Base-by-base conservation (phyloP, 192 early-diverging fungal species). In the Umbelopsis ramanniana region DNA sequence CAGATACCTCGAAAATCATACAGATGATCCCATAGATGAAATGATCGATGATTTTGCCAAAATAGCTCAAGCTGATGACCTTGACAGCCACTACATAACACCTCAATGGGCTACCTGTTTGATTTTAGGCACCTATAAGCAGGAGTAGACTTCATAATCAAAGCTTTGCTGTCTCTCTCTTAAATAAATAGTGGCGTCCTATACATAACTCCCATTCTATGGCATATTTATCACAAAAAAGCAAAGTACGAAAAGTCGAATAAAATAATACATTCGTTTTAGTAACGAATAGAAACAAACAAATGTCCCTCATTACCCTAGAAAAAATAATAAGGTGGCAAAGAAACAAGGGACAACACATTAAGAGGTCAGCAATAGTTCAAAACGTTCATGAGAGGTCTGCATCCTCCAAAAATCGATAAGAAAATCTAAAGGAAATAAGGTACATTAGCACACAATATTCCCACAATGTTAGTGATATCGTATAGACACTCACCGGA, bases 331-430 rank as follows among this genome's bases (percentile, higher is more conserved):
- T 12, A 43, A 43, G 8, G 40, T 43, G 40, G 48, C 17, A 63
- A 37, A 63, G 14, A 29, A 63, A 63, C 33, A 38, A 37, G 26
- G 17, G 17, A 37, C 8, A 29, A 29, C 14, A 15, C 40, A 7
- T 43, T 43, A 29, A n/a, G 29, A 43, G 15, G 50, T 14, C 71
- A 29, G 19, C 7, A 67, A 33, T 29, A 52, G 22, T 17, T 15
- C 33, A 17, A 7, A 11, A 29, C 21, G n/a, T 70, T 86, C 79
- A 92, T 43, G 82, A 83, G 46, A 93, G 81, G 45, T 93, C 90
- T 6, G 90, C 87, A 76, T 96, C 94, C 74, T 95, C 94, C 63
- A 96, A 79, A 73, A 85, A 94, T 81, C 89, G 88, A 88, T 96
- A 96, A 79, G 95, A 93, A 77, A 96, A 96, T 69, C 94, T 90